These are phyloP conservation scores for Heterobasidion irregulare DNA, from an alignment of 1,284 basidiomycete species.

Conservation along the genomic window DNA sequence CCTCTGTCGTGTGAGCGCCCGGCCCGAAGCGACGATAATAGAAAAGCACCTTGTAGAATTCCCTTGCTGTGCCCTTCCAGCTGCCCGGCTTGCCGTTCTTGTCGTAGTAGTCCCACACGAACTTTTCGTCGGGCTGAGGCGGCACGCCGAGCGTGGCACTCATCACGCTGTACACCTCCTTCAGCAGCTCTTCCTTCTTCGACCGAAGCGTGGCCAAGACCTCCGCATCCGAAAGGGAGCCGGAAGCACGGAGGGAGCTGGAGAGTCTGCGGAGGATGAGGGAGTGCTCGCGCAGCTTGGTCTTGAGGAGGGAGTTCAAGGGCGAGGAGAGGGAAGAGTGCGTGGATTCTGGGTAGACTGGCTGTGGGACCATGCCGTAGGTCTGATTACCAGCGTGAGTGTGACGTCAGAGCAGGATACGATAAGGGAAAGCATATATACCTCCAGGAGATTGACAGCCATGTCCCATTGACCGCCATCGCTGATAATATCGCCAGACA, in stretches of 20 bases:
- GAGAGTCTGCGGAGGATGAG: constrained; percentile 70
- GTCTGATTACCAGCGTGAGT: constrained; percentile 26
- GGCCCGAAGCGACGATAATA: background rate
- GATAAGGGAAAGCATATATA: constrained; percentile 22
- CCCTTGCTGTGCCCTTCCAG: constrained; percentile 74
- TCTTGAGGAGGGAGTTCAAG: constrained; percentile 76
- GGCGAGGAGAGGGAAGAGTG: constrained; percentile 72
- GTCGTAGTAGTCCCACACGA: constrained; percentile 88
- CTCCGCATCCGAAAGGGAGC: constrained; percentile 33
- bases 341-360: constrained; percentile 80
- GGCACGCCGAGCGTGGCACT: constrained; percentile 82
- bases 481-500: constrained; percentile 73
- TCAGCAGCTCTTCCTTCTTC: constrained; percentile 80
- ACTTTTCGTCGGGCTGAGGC: constrained; percentile 60
- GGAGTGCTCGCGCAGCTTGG: constrained; percentile 87
- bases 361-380: constrained; percentile 81
- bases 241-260: constrained; percentile 36
- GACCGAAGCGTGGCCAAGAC: constrained; percentile 48
- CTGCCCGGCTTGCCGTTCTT: constrained; percentile 68
- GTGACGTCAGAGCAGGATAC: background rate
- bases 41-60: constrained; percentile 54
- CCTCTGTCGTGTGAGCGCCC: background rate
- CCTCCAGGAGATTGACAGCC: constrained; percentile 80
- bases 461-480: constrained; percentile 97
- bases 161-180: constrained; percentile 83